Evolutionary conservation across 805 yeast genomes (phyloP).

Genomic region (Kurtzmaniella cleridarum): DNA sequence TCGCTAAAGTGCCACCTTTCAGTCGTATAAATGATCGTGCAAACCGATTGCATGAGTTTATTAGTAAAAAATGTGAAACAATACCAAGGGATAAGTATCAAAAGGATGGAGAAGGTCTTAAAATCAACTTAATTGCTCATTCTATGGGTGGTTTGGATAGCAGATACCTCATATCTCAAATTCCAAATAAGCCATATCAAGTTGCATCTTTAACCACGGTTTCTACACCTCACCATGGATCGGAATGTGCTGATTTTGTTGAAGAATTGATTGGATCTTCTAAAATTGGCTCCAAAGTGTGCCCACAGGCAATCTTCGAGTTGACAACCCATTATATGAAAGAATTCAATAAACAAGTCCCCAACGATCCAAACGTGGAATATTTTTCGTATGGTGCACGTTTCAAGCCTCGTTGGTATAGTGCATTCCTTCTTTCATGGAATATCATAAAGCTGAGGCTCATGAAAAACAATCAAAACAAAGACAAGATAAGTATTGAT

Average conservation of each 20-base stretch:
- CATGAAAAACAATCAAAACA: constrained; percentile 6
- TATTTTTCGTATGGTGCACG: constrained; percentile 84
- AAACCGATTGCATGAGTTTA: constrained; percentile 43
- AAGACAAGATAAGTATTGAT: constrained; percentile 38
- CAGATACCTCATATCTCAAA: constrained; percentile 61
- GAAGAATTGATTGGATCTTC: constrained; percentile 25
- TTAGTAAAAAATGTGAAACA: constrained; percentile 27
- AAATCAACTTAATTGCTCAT: constrained; percentile 76
- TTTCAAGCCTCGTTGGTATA: constrained; percentile 57
- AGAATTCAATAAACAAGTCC: constrained; percentile 48
- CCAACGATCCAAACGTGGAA: constrained; percentile 54
- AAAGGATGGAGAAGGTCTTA: constrained; percentile 25
- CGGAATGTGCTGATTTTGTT: constrained; percentile 73
- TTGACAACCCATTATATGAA: constrained; percentile 53
- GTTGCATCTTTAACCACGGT: constrained; percentile 78
- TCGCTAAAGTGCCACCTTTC: constrained; percentile 78
- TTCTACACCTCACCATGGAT: constrained; percentile 85
- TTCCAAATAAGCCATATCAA: constrained; percentile 39
- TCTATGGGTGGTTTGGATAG: constrained; percentile 95
- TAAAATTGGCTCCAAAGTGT: constrained; percentile 11
- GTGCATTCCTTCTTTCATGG: constrained; percentile 62
- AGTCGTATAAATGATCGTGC: constrained; percentile 74
- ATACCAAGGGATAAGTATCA: constrained; percentile 8
- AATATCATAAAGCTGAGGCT: constrained; percentile 38
- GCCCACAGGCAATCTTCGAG: constrained; percentile 48